These are phyloP conservation scores for Kitagawia praeruptora DNA, from an alignment of 129 eudicot genomes.

Conservation along the genomic window DNA sequence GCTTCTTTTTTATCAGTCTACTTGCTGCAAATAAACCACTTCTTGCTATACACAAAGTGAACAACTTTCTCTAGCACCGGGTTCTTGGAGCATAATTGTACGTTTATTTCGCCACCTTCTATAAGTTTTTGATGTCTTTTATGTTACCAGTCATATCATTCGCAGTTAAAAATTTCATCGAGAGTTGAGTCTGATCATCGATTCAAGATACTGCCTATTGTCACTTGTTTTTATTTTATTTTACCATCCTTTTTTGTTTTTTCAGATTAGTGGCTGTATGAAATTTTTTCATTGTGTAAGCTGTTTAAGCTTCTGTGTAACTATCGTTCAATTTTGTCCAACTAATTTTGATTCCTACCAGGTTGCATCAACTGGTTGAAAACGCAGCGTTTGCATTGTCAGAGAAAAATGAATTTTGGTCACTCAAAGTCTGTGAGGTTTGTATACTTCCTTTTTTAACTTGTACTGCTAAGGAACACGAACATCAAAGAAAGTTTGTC, in stretches of 20 bases:
- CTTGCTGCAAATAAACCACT: neutral
- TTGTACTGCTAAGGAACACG: neutral
- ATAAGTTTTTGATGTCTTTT: neutral
- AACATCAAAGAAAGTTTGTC: neutral
- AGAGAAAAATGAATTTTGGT: slow-evolving; percentile 11
- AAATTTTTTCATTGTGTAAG: neutral
- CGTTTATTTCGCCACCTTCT: neutral
- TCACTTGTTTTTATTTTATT: neutral
- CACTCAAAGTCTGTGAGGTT: slow-evolving; percentile 15
- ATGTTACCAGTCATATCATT: neutral
- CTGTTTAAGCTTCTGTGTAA: neutral
- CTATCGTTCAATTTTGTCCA: neutral
- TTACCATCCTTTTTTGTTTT: neutral
- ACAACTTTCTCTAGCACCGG: neutral
- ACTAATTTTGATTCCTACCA: neutral
- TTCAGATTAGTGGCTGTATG: neutral
- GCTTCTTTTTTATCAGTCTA: slow-evolving; percentile 4
- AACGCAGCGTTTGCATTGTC: neutral
- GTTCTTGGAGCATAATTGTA: slow-evolving; percentile 5
- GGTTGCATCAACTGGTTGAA: neutral
- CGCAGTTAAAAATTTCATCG: neutral
- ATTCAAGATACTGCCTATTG: neutral
- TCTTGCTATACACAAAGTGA: neutral
- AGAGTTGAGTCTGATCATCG: neutral
- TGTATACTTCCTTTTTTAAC: neutral